phyloP scores from a whole-genome alignment of 441 rosid species.

The Bocquillonia castaneifolia region DNA sequence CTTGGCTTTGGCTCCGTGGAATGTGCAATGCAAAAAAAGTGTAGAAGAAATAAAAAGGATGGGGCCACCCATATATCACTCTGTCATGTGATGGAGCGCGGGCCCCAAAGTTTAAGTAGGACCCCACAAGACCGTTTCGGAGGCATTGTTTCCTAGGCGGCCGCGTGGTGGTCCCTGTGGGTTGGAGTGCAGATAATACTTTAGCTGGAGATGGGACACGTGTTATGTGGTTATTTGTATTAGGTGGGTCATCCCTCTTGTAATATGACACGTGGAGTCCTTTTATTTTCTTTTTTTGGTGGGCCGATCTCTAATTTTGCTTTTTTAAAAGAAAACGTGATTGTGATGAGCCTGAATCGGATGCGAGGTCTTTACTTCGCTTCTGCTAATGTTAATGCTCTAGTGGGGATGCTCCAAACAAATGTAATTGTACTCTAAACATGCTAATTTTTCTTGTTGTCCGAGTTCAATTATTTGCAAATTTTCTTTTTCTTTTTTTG shows the following conservation, averaged over 20 bases:
- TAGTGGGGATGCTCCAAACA: too few species aligned
- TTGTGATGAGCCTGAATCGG: background rate
- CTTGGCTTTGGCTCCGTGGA: conserved; percentile 24
- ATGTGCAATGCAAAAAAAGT: conserved; percentile 22
- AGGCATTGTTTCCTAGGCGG: conserved; percentile 45
- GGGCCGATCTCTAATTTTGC: background rate
- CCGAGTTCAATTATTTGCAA: too few species aligned
- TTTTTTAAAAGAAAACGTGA: conserved; percentile 1
- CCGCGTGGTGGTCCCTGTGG: conserved; percentile 46
- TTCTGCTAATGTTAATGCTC: too few species aligned
- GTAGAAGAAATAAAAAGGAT: background rate
- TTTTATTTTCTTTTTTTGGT: background rate
- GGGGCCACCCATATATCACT: conserved; percentile 25
- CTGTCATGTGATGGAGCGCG: conserved; percentile 36
- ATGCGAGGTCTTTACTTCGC: background rate
- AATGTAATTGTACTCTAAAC: too few species aligned
- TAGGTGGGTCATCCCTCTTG: background rate
- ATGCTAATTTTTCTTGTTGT: too few species aligned
- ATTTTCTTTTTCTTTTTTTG: too few species aligned
- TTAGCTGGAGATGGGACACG: conserved; percentile 42
- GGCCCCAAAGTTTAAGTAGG: conserved; percentile 31
- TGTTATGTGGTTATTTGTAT: conserved; percentile 10
- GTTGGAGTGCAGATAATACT: too few species aligned
- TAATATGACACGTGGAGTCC: background rate
- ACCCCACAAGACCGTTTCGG: conserved; percentile 24